These are phyloP conservation scores for Biscogniauxia sp. DNA, from an alignment of 2,329 filamentous ascomycete genomes.

Conservation along the genomic window DNA sequence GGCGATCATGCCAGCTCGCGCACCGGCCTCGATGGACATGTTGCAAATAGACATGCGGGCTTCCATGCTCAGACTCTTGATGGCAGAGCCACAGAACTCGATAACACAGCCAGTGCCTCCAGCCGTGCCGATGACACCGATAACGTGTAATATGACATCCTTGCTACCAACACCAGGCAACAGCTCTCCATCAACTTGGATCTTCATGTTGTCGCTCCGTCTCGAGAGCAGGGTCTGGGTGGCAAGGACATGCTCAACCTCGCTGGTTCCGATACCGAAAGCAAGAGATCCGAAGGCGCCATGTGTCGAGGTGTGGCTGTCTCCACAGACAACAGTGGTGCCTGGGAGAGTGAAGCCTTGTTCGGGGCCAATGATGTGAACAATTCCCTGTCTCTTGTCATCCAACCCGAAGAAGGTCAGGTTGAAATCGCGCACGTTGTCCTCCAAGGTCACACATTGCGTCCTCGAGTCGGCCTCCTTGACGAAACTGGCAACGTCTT, in stretches of 20 bases:
- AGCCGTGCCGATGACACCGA: constrained; percentile 91
- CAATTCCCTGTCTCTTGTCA: constrained; percentile 96
- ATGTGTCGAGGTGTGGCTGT: constrained; percentile 97
- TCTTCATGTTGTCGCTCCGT: constrained; percentile 97
- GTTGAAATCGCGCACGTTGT: constrained; percentile 95
- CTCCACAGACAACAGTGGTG: constrained; percentile 95
- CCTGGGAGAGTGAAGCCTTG: constrained; percentile 97
- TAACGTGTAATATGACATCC: constrained; percentile 89
- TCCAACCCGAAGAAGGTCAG: constrained; percentile 96
- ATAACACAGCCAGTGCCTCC: constrained; percentile 94
- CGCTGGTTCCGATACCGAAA: constrained; percentile 95
- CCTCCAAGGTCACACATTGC: constrained; percentile 93
- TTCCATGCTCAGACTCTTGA: constrained; percentile 87
- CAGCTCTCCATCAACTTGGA: constrained; percentile 90
- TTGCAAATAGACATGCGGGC: constrained; percentile 99
- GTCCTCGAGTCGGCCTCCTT: constrained; percentile 89
- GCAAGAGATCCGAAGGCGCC: constrained; percentile 93
- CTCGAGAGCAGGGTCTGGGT: constrained; percentile 94
- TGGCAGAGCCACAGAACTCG: constrained; percentile 95
- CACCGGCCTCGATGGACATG: constrained; percentile 97
- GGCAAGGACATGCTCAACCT: constrained; percentile 96
- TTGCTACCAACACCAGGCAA: constrained; percentile 92
- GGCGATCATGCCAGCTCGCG: constrained; percentile 93
- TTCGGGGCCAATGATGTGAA: constrained; percentile 97
- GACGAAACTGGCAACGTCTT: constrained; percentile 91